Evolutionary conservation across 495 filamentous ascomycete species (phyloP).

Genomic region (Clohesyomyces aquaticus): DNA sequence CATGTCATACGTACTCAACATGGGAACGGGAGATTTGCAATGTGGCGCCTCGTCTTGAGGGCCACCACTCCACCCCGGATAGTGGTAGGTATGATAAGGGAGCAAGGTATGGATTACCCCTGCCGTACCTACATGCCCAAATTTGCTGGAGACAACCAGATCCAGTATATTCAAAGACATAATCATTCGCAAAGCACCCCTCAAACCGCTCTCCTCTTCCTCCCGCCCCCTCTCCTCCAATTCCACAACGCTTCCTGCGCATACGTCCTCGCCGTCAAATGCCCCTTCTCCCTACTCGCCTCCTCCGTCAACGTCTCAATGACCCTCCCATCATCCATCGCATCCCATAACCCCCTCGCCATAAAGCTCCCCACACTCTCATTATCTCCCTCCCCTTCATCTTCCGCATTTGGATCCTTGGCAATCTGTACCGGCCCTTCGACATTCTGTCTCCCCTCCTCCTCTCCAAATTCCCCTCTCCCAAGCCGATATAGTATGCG

Average conservation of each 20-base stretch:
- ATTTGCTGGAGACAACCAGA: too few relatives aligned
- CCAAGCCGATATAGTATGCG: slow-evolving; percentile 84
- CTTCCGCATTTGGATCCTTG: slow-evolving; percentile 26
- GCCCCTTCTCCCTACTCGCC: slow-evolving; percentile 54
- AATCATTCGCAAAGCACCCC: neutral
- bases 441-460: slow-evolving; percentile 56
- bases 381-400: slow-evolving; percentile 24
- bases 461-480: slow-evolving; percentile 71
- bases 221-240: slow-evolving; percentile 77
- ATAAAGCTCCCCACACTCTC: slow-evolving; percentile 43
- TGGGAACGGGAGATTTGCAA: too few relatives aligned
- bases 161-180: too few relatives aligned
- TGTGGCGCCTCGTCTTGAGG: too few relatives aligned
- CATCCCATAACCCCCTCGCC: slow-evolving; percentile 47
- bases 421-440: slow-evolving; percentile 68
- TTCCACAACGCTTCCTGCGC: slow-evolving; percentile 92
- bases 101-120: too few relatives aligned
- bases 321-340: slow-evolving; percentile 75
- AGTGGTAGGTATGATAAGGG: too few relatives aligned
- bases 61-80: too few relatives aligned
- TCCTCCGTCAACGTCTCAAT: slow-evolving; percentile 74
- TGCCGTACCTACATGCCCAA: too few relatives aligned
- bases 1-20: too few relatives aligned
- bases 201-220: slow-evolving; percentile 48
- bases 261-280: slow-evolving; percentile 73